Evolutionary conservation across 2,329 filamentous ascomycete species (phyloP).

Genomic region (Ascochyta pisi): DNA sequence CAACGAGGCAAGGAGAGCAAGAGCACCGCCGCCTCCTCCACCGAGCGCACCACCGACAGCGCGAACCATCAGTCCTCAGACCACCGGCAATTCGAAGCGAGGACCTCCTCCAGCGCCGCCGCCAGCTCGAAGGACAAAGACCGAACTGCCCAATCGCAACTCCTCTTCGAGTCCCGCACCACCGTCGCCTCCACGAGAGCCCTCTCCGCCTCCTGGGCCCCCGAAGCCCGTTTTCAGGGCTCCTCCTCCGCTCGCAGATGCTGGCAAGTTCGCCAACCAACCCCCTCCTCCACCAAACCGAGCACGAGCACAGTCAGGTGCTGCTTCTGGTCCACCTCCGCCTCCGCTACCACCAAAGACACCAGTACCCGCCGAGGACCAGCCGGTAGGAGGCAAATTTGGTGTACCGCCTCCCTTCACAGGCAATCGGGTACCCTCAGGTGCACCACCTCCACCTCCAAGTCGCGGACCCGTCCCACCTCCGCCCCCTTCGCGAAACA

Average conservation of each 20-base stretch:
- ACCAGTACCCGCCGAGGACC: slow-evolving; percentile 67
- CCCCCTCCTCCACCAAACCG: slow-evolving; percentile 56
- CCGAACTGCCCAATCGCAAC: slow-evolving; percentile 51
- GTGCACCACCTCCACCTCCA: slow-evolving; percentile 79
- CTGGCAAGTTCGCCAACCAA: slow-evolving; percentile 77
- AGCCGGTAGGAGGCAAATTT: slow-evolving; percentile 66
- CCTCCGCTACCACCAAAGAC: slow-evolving; percentile 66
- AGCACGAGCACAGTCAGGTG: slow-evolving; percentile 57
- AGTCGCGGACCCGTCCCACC: slow-evolving; percentile 72
- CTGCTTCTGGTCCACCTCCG: slow-evolving; percentile 65
- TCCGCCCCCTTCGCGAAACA: slow-evolving; percentile 55
- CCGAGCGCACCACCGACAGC: slow-evolving; percentile 51
- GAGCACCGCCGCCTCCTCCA: slow-evolving; percentile 70
- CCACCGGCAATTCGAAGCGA: slow-evolving; percentile 66
- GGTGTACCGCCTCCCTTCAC: slow-evolving; percentile 81
- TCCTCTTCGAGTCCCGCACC: slow-evolving; percentile 63
- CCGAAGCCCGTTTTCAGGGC: slow-evolving; percentile 77
- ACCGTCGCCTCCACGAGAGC: slow-evolving; percentile 72
- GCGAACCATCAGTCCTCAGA: slow-evolving; percentile 65
- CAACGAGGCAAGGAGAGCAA: slow-evolving; percentile 57
- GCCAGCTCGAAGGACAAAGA: slow-evolving; percentile 55
- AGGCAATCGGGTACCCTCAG: slow-evolving; percentile 65
- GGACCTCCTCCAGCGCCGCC: slow-evolving; percentile 68
- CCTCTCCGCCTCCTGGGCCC: slow-evolving; percentile 67
- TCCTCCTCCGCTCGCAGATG: slow-evolving; percentile 87